Conservation (phyloP, 257 asterid species). For the Lithospermum erythrorhizon region DNA sequence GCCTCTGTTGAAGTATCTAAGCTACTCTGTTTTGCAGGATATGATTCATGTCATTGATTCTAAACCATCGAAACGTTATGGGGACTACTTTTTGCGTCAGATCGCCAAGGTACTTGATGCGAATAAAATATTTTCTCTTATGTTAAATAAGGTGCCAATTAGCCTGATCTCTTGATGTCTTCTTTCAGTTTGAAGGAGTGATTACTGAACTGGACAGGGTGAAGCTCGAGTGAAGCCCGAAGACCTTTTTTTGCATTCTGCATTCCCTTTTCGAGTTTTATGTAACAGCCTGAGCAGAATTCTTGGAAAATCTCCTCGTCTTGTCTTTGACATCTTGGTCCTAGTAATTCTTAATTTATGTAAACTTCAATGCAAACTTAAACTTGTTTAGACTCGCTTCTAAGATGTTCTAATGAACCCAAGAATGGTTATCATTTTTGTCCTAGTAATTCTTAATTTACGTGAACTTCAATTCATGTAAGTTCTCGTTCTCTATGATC, state of each 20-base stretch:
- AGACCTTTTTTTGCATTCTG: neutral
- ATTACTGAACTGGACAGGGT: conserved; percentile 49
- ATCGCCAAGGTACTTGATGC: conserved; percentile 45
- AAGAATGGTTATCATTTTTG: neutral
- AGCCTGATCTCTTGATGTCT: neutral
- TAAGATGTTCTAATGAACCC: neutral
- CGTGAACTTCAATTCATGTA: neutral
- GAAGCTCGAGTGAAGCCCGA: conserved; percentile 31
- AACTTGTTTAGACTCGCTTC: neutral
- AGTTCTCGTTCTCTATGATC: too few relatives aligned
- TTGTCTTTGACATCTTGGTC: neutral
- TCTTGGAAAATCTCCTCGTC: neutral
- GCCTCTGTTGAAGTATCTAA: conserved; percentile 1
- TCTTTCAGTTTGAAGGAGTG: conserved; percentile 57
- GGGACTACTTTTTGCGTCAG: conserved; percentile 68
- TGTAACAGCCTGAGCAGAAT: neutral
- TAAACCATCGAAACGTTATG: conserved; percentile 49
- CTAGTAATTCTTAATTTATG: neutral
- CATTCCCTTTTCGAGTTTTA: neutral
- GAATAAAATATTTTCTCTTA: neutral
- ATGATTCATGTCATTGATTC: conserved; percentile 47
- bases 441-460: neutral
- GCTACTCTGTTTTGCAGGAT: conserved; percentile 30
- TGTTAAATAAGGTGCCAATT: neutral
- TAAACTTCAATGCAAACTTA: neutral